Conservation (phyloP, 495 filamentous ascomycete species). For the Penicillium psychrofluorescens region DNA sequence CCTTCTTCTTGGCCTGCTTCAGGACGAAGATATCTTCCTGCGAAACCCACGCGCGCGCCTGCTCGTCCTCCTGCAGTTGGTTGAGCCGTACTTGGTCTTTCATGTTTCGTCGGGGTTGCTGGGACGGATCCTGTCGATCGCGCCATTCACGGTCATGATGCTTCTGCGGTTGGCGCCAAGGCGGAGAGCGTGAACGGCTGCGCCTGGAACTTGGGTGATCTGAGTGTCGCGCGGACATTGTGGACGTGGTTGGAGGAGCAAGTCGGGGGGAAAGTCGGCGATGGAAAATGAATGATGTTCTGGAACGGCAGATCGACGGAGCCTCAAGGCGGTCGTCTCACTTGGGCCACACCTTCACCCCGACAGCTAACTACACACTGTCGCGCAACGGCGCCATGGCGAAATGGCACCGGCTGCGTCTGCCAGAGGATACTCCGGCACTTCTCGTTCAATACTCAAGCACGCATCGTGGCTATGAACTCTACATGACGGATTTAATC, state of each 20-base stretch:
- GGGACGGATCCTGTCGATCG: constrained; percentile 18
- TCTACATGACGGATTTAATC: constrained; percentile 78
- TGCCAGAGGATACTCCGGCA: constrained; percentile 29
- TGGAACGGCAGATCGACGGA: constrained; percentile 14
- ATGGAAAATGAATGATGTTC: constrained; percentile 5
- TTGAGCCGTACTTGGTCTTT: constrained; percentile 50
- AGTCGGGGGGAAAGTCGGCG: constrained; percentile 6
- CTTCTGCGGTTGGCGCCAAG: constrained; percentile 34
- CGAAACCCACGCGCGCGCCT: constrained; percentile 77
- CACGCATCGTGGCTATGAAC: constrained; percentile 51
- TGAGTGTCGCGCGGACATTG: constrained; percentile 28
- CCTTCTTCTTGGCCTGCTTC: constrained; percentile 97
- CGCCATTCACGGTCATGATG: constrained; percentile 25
- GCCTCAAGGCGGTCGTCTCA: constrained; percentile 24
- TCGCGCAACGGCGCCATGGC: constrained; percentile 19
- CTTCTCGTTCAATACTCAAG: constrained; percentile 49
- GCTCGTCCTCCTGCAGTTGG: constrained; percentile 64
- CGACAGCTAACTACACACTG: too few species aligned
- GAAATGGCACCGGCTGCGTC: constrained; percentile 30
- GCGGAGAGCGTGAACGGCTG: constrained; percentile 38
- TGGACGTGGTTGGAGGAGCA: neutral
- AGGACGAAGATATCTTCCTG: constrained; percentile 95
- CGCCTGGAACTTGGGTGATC: constrained; percentile 27
- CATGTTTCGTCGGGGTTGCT: constrained; percentile 30
- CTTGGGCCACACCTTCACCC: neutral